Evolutionary conservation across 306 rosid species (phyloP), one percentile per base, ranked within the genome.

Genomic region (Quercus glauca): DNA sequence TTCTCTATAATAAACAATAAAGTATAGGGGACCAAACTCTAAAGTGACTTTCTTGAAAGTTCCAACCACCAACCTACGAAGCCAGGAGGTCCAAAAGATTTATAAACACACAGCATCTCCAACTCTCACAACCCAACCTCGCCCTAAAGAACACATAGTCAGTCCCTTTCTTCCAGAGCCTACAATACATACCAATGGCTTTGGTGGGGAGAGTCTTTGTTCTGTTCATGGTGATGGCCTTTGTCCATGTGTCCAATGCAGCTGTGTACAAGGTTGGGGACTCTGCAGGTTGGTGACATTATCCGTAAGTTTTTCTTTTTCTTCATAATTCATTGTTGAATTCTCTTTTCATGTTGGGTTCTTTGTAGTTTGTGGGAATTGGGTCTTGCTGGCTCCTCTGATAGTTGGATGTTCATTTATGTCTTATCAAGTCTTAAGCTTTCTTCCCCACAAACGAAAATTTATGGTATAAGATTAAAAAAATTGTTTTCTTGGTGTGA

Each of bases 251-350:
- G 53, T 86, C 96, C 53, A 13, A 55, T 57, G 98, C 86, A 15
- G 89, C 88, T 52, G 89, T 90, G 4, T 77, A 91, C 87, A 91
- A 91, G 84, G 96, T 92, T 75, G 99, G 99, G 41, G 96, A 90
- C 69, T 87, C 97, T 64, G 83, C 88, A 53, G 99, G 98, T 8
- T 70, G 99, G 94, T 83, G 98, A 95, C 59, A 79, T 91, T 72
- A 88, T 95, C 79, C 77, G 98, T 95, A 85, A 89, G 94, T 86
- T 74, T 57, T 15, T 8, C 43, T 37, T 37, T 37, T 37, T 37
- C 43, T 37, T 37, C 43, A 6, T 37, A 37, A 37, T 37, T 37
- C 43, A 37, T 37, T 6, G 43, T 37, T 15, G 65, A 19, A 35
- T 35, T 17, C 63, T 26, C 25, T 55, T 53, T 18, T 7, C 9